Conservation (phyloP, 108 stramenopile genomes). For the Fragilaria radians region DNA sequence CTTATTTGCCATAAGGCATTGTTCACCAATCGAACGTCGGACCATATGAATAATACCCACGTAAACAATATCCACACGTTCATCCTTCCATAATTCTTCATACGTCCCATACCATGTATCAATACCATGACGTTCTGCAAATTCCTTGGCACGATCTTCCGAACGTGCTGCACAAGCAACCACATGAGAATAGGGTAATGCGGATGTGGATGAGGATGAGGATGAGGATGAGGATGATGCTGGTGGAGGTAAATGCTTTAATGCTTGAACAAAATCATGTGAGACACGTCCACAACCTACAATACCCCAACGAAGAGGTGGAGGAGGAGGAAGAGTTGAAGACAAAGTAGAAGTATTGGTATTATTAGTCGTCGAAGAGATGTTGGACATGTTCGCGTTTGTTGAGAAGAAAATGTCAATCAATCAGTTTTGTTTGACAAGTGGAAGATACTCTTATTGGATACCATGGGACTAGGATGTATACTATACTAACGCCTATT, state of each 20-base stretch:
- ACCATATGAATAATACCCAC: conserved; percentile 51
- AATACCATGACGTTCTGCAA: conserved; percentile 32
- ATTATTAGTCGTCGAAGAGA: no score
- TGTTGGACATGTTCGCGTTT: no score
- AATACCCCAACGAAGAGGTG: conserved; percentile 34
- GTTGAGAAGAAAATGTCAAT: no score
- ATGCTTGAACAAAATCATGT: conserved; percentile 15
- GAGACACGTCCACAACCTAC: conserved; percentile 22
- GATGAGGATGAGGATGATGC: no score
- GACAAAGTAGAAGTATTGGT: no score
- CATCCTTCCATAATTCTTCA: conserved; percentile 52
- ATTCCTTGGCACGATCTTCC: conserved; percentile 6
- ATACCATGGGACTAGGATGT: no score
- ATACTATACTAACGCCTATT: no score
- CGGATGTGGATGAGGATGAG: no score
- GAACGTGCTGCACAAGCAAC: conserved; percentile 10
- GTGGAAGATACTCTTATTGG: no score
- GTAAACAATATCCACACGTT: conserved; percentile 59
- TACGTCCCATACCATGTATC: conserved; percentile 43
- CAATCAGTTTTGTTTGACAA: no score
- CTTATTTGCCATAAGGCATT: conserved; percentile 45
- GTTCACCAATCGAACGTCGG: conserved; percentile 40
- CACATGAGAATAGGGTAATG: conserved; percentile 4
- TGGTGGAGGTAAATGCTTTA: conserved; percentile 13
- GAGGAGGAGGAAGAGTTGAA: no score